Base-by-base conservation (phyloP, 2,329 filamentous ascomycete genomes). In the Trichoderma lentiforme region DNA sequence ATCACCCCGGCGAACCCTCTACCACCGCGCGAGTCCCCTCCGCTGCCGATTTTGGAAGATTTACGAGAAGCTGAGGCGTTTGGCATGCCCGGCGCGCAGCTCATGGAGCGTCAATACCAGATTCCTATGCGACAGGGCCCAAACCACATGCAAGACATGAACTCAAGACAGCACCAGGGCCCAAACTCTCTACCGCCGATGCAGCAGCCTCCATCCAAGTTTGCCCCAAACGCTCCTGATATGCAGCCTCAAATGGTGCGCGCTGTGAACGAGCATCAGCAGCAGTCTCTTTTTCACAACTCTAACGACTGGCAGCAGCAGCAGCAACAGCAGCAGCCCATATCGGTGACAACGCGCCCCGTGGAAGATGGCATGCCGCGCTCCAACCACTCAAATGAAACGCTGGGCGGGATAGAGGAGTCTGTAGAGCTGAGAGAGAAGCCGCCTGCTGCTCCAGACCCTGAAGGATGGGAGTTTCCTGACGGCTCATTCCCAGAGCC, bases 391-490 rank as follows among this genome's bases (percentile, higher is more conserved):
- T 79, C 80, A 3, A 81, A 80, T 14, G 84, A 86, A 65, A 78
- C 80, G 15, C 73, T 83, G 30, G 79, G 78, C 24, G 80, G 79
- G 18, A 75, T 80, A 56, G 83, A 85, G 47, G 81, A 82, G n/a
- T 71, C 79, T 24, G 83, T 83, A 58, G 83, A 85, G 47, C 76
- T 82, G 18, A 77, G 82, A 28, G 85, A 89, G 68, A 87, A 90
- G 78, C 81, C 76, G 73, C 73, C 81, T 28, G 77, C 78, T 1
- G 77, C 81, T 8, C 83, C 86, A 4, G 90, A 92, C 72, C 79
- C 87, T 0, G 95, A 97, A 77, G 93, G 89, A 9, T 99, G 96
- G 96, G 95, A 97, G 78, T 99, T 99, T 76, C 93, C 95, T 69
- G 94, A 98, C 72, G 87, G 90, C 9, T 84, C 86, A n/a, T 89